phyloP scores from a whole-genome alignment of 805 yeast genomes.

The Kazachstania martiniae region DNA sequence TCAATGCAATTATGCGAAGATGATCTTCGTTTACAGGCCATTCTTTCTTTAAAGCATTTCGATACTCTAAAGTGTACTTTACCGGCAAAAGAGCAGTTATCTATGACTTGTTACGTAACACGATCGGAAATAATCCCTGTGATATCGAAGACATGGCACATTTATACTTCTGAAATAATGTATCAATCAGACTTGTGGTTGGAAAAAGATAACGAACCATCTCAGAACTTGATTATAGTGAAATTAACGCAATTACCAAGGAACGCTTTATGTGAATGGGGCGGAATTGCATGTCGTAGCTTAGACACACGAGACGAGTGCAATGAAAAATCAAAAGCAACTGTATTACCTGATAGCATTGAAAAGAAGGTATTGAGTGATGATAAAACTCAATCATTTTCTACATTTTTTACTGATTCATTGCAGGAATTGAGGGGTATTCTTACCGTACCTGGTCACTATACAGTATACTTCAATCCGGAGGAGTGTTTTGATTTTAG shows the following conservation, averaged over 20 bases:
- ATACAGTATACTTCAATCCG: too few species aligned
- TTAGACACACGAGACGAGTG: conserved; percentile 29
- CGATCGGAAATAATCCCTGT: conserved; percentile 25
- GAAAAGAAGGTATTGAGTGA: too few species aligned
- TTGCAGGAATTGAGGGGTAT: too few species aligned
- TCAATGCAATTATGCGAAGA: conserved; percentile 41
- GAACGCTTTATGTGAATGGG: conserved; percentile 63
- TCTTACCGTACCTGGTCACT: too few species aligned
- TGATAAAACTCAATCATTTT: too few species aligned
- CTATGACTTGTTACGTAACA: conserved; percentile 47
- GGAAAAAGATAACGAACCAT: conserved; percentile 17
- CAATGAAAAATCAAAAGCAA: conserved; percentile 31
- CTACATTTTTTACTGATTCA: too few species aligned
- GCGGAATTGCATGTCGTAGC: conserved; percentile 44
- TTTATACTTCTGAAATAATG: conserved; percentile 27
- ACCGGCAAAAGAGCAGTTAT: conserved; percentile 34
- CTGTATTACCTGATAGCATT: too few species aligned
- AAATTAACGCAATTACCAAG: conserved; percentile 51
- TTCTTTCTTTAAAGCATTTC: conserved; percentile 66
- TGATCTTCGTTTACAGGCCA: conserved; percentile 29
- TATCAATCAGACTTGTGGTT: conserved; percentile 14
- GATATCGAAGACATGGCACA: conserved; percentile 33
- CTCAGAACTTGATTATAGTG: conserved; percentile 36
- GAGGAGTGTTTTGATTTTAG: too few species aligned
- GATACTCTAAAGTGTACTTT: conserved; percentile 49